These are phyloP conservation scores for Gypsophila paniculata DNA, from an alignment of 179 eudicot species.

Conservation along the genomic window DNA sequence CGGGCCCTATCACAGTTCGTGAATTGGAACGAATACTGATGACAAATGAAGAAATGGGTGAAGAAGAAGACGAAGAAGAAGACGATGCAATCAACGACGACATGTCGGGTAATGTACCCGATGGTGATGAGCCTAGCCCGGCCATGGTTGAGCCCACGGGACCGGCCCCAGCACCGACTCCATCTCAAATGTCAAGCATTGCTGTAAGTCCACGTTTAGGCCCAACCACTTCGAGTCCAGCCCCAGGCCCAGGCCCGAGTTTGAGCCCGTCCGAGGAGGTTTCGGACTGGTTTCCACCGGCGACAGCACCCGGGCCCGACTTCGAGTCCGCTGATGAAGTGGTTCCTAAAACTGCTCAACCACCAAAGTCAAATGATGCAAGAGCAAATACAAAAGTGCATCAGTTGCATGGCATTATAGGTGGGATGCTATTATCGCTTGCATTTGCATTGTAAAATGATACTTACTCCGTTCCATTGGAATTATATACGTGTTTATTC, in stretches of 20 bases:
- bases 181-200: background rate
- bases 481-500: too few species aligned
- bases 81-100: constrained; percentile 24
- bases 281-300: constrained; percentile 28
- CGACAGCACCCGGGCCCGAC: constrained; percentile 17
- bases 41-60: constrained; percentile 22
- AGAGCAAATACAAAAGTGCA: constrained; percentile 10
- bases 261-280: constrained; percentile 20
- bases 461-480: background rate
- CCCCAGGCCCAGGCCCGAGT: background rate
- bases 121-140: constrained; percentile 29
- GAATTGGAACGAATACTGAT: constrained; percentile 31
- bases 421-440: constrained; percentile 25
- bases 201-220: background rate
- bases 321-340: constrained; percentile 26
- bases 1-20: constrained; percentile 14
- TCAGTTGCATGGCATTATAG: constrained; percentile 18
- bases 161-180: constrained; percentile 10
- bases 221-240: constrained; percentile 19
- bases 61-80: background rate
- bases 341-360: constrained; percentile 11
- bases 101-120: constrained; percentile 28
- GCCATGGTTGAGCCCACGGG: constrained; percentile 15
- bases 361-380: constrained; percentile 14
- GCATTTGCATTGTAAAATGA: constrained; percentile 22